Percentiles rank a stretch among this genome's conserved stretches.
Evolutionary conservation across 1,139 yeast genomes (phyloP).

Genomic region (Candida sojae): DNA sequence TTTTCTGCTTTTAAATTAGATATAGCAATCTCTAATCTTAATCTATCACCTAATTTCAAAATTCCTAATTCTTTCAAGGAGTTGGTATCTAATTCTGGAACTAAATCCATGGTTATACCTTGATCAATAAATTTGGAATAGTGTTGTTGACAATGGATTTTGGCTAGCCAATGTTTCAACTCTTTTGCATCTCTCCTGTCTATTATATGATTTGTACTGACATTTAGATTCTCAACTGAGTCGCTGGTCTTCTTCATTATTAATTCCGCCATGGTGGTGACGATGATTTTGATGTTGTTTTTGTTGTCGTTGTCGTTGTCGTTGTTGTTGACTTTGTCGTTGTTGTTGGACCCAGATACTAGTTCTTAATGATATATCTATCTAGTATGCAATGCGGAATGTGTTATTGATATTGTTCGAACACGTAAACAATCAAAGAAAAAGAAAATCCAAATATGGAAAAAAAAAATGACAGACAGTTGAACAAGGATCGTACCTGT

Average conservation of each 20-base stretch:
- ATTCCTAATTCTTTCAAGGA: constrained; percentile 77
- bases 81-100: constrained; percentile 66
- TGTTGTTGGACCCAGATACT: neutral
- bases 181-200: constrained; percentile 18
- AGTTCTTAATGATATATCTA: too few species aligned
- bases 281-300: too few species aligned
- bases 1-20: constrained; percentile 39
- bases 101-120: constrained; percentile 60
- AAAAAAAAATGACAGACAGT: neutral
- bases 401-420: neutral
- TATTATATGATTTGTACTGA: neutral
- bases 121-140: constrained; percentile 39
- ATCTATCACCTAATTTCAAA: constrained; percentile 78
- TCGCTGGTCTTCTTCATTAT: neutral
- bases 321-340: neutral
- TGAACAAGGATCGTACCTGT: too few species aligned
- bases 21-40: constrained; percentile 61
- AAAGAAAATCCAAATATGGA: neutral
- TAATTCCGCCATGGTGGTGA: neutral
- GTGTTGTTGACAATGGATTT: constrained; percentile 40
- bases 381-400: neutral
- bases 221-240: neutral
- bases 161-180: constrained; percentile 39
- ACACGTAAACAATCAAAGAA: neutral
- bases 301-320: too few species aligned